Conservation (phyloP, 1,139 yeast genomes). For the Sugiyamaella xylanicola region DNA sequence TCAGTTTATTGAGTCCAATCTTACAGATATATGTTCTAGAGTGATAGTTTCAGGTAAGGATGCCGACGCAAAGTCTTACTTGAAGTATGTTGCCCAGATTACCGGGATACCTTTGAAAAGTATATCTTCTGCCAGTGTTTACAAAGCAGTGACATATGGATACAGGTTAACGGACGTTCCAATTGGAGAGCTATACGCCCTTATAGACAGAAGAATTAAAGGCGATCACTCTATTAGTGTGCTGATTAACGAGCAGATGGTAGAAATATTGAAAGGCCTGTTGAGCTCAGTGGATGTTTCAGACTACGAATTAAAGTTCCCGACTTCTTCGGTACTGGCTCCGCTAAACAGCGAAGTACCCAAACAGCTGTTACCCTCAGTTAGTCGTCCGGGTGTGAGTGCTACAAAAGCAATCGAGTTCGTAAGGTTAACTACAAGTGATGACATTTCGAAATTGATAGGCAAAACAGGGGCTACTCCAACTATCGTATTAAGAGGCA, state of each 20-base stretch:
- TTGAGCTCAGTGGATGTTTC: slow-evolving; percentile 11
- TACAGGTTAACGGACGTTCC: slow-evolving; percentile 16
- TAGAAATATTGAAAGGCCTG: slow-evolving; percentile 9
- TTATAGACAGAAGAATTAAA: neutral
- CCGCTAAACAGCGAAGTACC: slow-evolving; percentile 2
- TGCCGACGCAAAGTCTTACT: slow-evolving; percentile 19
- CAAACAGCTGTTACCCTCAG: neutral
- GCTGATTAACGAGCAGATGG: slow-evolving; percentile 9
- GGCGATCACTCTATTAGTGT: neutral
- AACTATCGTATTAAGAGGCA: slow-evolving; percentile 1
- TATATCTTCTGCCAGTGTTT: slow-evolving; percentile 16
- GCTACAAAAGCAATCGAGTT: neutral
- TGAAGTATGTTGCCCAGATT: slow-evolving; percentile 16
- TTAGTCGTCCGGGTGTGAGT: neutral
- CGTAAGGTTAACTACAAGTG: neutral
- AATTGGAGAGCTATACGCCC: slow-evolving; percentile 16
- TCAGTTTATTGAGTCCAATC: slow-evolving; percentile 42
- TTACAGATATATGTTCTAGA: slow-evolving; percentile 20
- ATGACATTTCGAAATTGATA: slow-evolving; percentile 4
- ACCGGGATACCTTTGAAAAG: slow-evolving; percentile 14
- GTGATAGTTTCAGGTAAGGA: slow-evolving; percentile 19
- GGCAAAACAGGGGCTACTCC: slow-evolving; percentile 4
- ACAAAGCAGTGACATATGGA: slow-evolving; percentile 24
- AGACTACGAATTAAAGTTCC: neutral
- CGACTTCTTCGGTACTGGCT: slow-evolving; percentile 4